These are phyloP conservation scores for Umbelopsis isabellina DNA, from an alignment of 192 early-diverging fungal genomes.

Conservation along the genomic window DNA sequence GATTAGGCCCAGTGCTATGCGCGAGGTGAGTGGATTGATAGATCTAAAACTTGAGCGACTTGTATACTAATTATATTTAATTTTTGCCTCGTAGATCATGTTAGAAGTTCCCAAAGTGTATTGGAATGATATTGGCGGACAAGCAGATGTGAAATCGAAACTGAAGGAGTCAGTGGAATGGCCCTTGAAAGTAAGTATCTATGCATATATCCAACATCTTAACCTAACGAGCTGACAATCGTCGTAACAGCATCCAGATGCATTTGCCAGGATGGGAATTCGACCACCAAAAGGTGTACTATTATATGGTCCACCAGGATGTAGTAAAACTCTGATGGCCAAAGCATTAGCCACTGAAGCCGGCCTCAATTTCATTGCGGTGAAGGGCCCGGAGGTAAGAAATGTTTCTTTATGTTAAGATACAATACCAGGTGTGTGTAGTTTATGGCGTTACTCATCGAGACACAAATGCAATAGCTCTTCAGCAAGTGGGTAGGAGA, in stretches of 20 bases:
- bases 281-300: conserved; percentile 95
- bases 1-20: conserved; percentile 82
- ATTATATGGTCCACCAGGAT: conserved; percentile 98
- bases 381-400: conserved; percentile 94
- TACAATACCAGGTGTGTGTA: not conserved
- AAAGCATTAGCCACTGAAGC: conserved; percentile 97
- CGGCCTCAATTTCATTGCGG: conserved; percentile 96
- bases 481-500: conserved; percentile 99
- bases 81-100: conserved; percentile 55
- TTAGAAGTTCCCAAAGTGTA: conserved; percentile 92
- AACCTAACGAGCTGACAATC: not conserved
- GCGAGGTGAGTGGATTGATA: conserved; percentile 56
- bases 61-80: not conserved
- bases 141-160: conserved; percentile 86
- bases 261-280: conserved; percentile 87
- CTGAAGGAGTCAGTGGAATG: conserved; percentile 97
- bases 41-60: not conserved
- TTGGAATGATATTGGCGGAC: conserved; percentile 96
- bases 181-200: conserved; percentile 77
- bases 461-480: conserved; percentile 53
- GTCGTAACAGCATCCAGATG: conserved; percentile 77
- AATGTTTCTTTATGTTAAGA: not conserved
- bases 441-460: not conserved
- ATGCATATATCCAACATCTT: not conserved
- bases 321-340: conserved; percentile 96